Base-by-base conservation (phyloP, 129 eudicot genomes). In the Artemisia argyi region DNA sequence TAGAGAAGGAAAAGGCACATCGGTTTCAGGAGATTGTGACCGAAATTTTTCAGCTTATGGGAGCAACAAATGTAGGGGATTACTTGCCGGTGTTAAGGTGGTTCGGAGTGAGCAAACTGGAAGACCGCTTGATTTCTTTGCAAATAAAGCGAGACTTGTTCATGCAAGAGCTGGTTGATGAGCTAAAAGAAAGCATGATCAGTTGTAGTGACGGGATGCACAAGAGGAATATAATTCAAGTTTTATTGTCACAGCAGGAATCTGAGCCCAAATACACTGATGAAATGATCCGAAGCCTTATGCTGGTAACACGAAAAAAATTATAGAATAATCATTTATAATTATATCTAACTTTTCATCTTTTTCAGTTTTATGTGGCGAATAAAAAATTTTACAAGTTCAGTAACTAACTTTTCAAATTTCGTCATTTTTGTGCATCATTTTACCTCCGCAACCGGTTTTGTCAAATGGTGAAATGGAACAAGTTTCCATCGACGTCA, bases 191-290 rank as follows among this genome's bases (percentile, higher is more conserved):
- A 42, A 14, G 48, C 14, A 67, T 55, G 61, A 12, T 19, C 2
- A 51, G 24, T 3, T 26, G 5, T 42, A n/a, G 46, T 24, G 28
- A 30, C 10, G 68, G 9, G 17, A 48, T 69, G 54, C 42, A 53
- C 7, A 68, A 65, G 58, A 65, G 59, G 64, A 79, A 75, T 14
- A 7, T 84, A 83, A 76, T 86, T 60, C 81, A 84, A 71, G 67
- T 86, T 59, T 44, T 89, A 54, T 65, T 89, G 73, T 69, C 59
- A 22, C 61, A 79, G 53, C 83, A 79, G 13, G 60, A 83, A 44
- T 57, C 78, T 0, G 83, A 88, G 2, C 96, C 96, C 1, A 79
- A 86, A 8, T 58, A 85, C 54, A 83, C 81, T 1, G 87, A 85
- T 71, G 77, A 83, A 61, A 76, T 20, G 26, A 81, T 88, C 46